Evolutionary conservation across 192 early-diverging fungal species (phyloP), one percentile per base, ranked within the genome.

Genomic region (Geranomyces variabilis): DNA sequence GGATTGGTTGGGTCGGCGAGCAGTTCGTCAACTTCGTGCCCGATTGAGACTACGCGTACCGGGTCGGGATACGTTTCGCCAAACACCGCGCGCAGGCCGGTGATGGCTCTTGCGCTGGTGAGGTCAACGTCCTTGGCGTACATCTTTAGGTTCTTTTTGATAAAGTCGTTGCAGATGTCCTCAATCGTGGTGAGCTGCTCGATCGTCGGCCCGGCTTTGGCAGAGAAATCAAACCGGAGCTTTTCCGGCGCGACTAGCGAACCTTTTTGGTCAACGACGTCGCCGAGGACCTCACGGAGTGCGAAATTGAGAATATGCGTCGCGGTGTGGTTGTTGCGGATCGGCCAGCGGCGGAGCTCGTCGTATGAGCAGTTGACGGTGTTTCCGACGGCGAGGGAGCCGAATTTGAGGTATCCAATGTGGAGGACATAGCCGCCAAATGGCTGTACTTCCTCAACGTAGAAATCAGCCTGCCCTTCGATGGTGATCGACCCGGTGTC

Each of bases 1-100:
- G 83, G 81, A 71, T 95, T 93, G 26, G 84, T 76, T 6, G 92
- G 90, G 80, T 92, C 84, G 64, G 86, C 83, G 28, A 96, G 78
- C n/a, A 99, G 81, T 29, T 93, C 90, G 66, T 94, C 91, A 19
- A 97, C 84, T 72, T 92, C 90, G 66, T 86, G 88, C 21, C 96
- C 95, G 79, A 99, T 89, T 5, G 94, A 91, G 7, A 99, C 93
- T 28, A 99, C 95, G 66, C 96, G 91, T 24, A 99, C 97, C 1
- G 95, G 94, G 78, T 99, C 97, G 36, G 97, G 97, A 74, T 99
- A 99, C 36, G 89, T 88, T 70, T 99, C 96, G 51, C 95, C 96
- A 83, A 99, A 99, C 12, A 97, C 96, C 21, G 97, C 97, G 69
- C 96, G 91, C 62, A 99, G 90, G 12, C 96, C 95, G 63, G 86